Evolutionary conservation across 345 rosid species (phyloP), one percentile per base, ranked within the genome.

Genomic region (Noccaea caerulescens): DNA sequence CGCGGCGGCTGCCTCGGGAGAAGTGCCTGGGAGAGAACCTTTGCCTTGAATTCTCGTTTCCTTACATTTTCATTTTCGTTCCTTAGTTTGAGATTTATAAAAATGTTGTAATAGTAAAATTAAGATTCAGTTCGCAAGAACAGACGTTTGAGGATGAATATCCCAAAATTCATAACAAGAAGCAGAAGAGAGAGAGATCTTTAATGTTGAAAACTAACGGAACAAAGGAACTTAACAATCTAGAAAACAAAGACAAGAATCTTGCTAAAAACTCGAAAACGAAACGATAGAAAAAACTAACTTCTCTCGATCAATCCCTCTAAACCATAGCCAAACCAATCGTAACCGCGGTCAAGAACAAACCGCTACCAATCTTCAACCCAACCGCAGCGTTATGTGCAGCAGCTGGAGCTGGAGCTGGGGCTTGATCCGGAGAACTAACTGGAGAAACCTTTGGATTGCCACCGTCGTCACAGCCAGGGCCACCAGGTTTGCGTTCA

Each of bases 291-390:
- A 27, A 27, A 27, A 33, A 14, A 27, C 34, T 38, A 62, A 56
- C 9, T 8, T 20, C 34, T 69, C 75, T 45, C 41, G 38, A 59
- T 25, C 50, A 7, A 41, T 6, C 66, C 0, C 36, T 56, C 66
- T 63, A 69, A 63, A 33, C 75, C 71, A 70, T 56, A 47, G 66
- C 71, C 39, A 69, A 64, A 42, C 60, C 75, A 34, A 70, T 49
- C 3, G 61, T 53, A 42, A 55, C 2, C 10, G 60, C 62, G 23
- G 56, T 34, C 41, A 41, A 41, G 42, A 68, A 61, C 34, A 51
- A 16, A 27, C 60, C 58, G 12, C 2, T 20, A 9, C 71, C 75
- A 56, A 39, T 56, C 4, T 11, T 10, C 25, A 57, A 18, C 2
- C 62, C 72, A 20, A 3, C 54, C 16, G 76, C 79, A 50, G 42